Percentiles rank a stretch among this genome's conserved stretches.
Conservation (phyloP, 305 asterid genomes). For the Petunia hybrid region DNA sequence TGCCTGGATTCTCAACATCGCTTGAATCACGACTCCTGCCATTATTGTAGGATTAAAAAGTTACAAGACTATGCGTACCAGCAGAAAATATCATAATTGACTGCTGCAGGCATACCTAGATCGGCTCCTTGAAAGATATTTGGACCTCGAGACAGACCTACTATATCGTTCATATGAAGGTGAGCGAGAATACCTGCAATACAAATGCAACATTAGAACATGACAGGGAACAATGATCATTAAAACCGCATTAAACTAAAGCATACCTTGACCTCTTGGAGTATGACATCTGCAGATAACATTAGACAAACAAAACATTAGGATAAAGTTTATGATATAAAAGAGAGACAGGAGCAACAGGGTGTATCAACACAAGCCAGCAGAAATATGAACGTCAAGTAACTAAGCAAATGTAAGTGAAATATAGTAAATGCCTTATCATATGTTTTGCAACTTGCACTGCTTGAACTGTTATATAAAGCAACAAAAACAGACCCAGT, state of each 20-base stretch:
- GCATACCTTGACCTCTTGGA: constrained; percentile 76
- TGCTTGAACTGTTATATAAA: not conserved
- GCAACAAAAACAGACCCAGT: too few relatives aligned
- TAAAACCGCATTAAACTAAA: not conserved
- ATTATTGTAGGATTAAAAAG: not conserved
- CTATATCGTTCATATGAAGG: constrained; percentile 57
- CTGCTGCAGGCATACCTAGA: constrained; percentile 56
- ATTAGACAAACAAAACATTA: not conserved
- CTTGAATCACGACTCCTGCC: constrained; percentile 67
- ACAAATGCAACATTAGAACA: not conserved
- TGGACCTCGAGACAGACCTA: constrained; percentile 62
- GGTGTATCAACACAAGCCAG: not conserved
- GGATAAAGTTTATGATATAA: not conserved
- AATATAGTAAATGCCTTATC: not conserved
- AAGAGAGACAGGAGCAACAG: not conserved
- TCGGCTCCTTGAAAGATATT: constrained; percentile 66
- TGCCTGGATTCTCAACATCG: constrained; percentile 92
- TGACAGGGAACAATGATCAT: not conserved
- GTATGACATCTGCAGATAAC: constrained; percentile 71
- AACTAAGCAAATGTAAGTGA: not conserved
- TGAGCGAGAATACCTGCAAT: constrained; percentile 61
- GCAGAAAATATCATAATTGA: not conserved
- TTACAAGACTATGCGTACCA: not conserved
- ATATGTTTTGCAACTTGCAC: not conserved
- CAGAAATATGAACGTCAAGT: not conserved